Evolutionary conservation across 805 yeast species (phyloP), one percentile per base, ranked within the genome.

Genomic region (Jamesozyma rosinii): DNA sequence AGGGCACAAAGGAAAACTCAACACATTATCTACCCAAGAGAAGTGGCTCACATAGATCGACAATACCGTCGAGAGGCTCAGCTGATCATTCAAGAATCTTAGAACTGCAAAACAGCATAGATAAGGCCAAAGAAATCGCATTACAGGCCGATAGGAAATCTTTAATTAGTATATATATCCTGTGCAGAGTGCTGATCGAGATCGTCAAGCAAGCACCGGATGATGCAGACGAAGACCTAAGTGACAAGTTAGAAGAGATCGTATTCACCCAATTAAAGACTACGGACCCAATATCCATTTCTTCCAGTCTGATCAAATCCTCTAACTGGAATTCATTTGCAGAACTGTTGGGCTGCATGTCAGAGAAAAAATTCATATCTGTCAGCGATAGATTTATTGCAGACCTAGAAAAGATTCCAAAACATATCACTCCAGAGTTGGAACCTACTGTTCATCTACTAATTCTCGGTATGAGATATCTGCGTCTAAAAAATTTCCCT

Each of bases 291-390:
- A 67, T 69, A 31, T 59, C 76, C 17, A 71, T 81, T 4, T 74
- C 84, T 5, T 72, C 81, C 2, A 80, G 86, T 37, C 67, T 79
- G 20, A 85, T 90, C 2, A 75, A 95, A 44, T 80, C 92, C 6
- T 87, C 96, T 0, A 92, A 92, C 59, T 92, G 97, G 97, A 82
- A 84, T 54, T 71, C 89, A 30, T 81, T 92, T 61, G 95, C 97
- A 0, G 84, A 83, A 48, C 68, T 92, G 5, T 64, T 94, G 34
- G 98, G 98, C 1, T 81, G 79, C 49, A 88, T 94, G 95, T 85
- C 95, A 0, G 83, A 77, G 37, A 79, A 79, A 49, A 72, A 94
- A 41, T 88, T 92, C 51, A 59, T 86, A 11, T 81, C 88, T 44
- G 97, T 92, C 1, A 85, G 95, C 56, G 98, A 92, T 59, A 67